Conservation (phyloP, 192 early-diverging fungal species). For the Gamsiella multidivaricata region DNA sequence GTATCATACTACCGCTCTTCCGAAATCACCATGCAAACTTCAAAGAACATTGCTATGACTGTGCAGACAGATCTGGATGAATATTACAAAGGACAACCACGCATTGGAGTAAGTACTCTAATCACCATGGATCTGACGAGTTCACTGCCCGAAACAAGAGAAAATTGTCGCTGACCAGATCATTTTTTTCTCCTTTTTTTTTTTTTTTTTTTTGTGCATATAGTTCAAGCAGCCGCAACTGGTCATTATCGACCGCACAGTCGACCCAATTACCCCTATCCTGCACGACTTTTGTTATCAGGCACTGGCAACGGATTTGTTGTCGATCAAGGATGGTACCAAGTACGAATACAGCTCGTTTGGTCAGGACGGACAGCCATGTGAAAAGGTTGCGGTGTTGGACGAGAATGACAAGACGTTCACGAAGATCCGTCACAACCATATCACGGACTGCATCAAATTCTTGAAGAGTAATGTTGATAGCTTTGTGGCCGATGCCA, state of each 20-base stretch:
- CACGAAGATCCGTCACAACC: slow-evolving; percentile 80
- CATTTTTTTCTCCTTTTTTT: not conserved
- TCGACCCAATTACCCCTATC: slow-evolving; percentile 92
- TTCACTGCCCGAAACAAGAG: too few species aligned
- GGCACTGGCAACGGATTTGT: slow-evolving; percentile 93
- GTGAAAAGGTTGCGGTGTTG: slow-evolving; percentile 62
- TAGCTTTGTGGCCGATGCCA: slow-evolving; percentile 68
- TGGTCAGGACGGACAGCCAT: slow-evolving; percentile 61
- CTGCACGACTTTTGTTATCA: slow-evolving; percentile 99
- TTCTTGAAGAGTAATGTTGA: slow-evolving; percentile 78
- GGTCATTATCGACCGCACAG: slow-evolving; percentile 90
- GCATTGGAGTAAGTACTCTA: slow-evolving; percentile 62
- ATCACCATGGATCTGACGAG: too few species aligned
- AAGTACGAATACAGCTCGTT: slow-evolving; percentile 71
- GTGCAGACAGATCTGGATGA: slow-evolving; percentile 90
- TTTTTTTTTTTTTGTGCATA: not conserved
- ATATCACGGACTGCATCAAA: slow-evolving; percentile 84
- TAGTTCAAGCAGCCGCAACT: slow-evolving; percentile 61
- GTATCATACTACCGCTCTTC: slow-evolving; percentile 90
- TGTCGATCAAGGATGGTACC: slow-evolving; percentile 70
- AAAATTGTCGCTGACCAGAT: not conserved
- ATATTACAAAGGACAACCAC: slow-evolving; percentile 73
- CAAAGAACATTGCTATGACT: slow-evolving; percentile 79
- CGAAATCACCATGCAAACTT: slow-evolving; percentile 73
- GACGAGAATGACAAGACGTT: slow-evolving; percentile 87